Base-by-base conservation (phyloP, 768 basidiomycete genomes). In the Collybiopsis confluens region DNA sequence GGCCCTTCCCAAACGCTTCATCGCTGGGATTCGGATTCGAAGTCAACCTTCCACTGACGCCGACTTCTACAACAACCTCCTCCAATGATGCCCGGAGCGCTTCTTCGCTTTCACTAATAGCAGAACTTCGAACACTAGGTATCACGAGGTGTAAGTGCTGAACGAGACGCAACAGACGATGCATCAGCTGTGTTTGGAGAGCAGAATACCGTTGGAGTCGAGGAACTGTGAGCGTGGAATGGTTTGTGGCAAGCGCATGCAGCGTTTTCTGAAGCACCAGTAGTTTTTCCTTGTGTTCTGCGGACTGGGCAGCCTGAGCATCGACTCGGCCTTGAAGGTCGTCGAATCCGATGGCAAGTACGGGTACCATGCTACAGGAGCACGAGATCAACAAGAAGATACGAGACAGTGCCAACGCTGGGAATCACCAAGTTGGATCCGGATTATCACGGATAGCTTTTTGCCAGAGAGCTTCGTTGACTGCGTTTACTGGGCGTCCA, bases 91-190 rank as follows among this genome's bases (percentile, higher is more conserved):
- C 79, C 20, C 90, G 78, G 52, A 94, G 69, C 44, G 76, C 77
- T 65, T 94, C 92, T 65, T 94, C 92, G 60, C 92, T 90, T 2
- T 83, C 85, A 11, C 85, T 76, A 45, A 94, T 83, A 4, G 88
- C 79, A 1, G 85, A 83, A 7, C 85, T 85, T 18, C 91, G 80
- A 26, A 93, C 73, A 2, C 81, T 75, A 15, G 92, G 90, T 21
- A 92, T 85, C 40, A 94, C 76, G 40, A 92, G 73, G 64, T 91
- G 88, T 37, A 91, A 66, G 61, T 92, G 89, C 58, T 90, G 85
- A 21, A 87, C 77, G 49, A 93, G 73, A 40, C 72, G 72, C 28
- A 89, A 74, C 11, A 93, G 73, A 10, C 88, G 83, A 52, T 90
- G 86, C 4, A 76, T 78, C 13, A 92, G 67, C 58, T 91, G 88